phyloP scores from a whole-genome alignment of 495 filamentous ascomycete genomes.

The Talaromyces stipitatus region DNA sequence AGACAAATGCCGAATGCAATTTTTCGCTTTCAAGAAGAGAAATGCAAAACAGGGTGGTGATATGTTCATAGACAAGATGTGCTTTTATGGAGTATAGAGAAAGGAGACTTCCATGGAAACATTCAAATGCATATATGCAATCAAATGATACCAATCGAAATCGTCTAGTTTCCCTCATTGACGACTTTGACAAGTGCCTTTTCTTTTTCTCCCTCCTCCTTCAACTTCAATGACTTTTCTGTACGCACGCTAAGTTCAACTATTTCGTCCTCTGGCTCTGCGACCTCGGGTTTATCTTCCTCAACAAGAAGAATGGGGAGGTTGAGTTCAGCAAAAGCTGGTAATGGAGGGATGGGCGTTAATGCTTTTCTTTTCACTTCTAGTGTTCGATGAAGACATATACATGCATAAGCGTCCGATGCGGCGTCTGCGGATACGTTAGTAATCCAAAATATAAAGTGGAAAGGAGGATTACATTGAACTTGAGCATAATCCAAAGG shows the following conservation, averaged over 20 bases:
- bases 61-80: not conserved
- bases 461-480: conserved; percentile 43
- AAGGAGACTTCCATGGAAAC: not conserved
- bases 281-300: conserved; percentile 19
- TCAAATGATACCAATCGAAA: not conserved
- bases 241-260: not conserved
- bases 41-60: not conserved
- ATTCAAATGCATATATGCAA: not conserved
- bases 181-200: not conserved
- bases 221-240: not conserved
- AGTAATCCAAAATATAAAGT: not conserved
- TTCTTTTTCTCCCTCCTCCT: not conserved
- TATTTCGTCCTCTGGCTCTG: conserved; percentile 15
- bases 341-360: conserved; percentile 60
- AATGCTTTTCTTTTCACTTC: conserved; percentile 58
- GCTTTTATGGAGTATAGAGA: no score
- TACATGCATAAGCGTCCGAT: conserved; percentile 71
- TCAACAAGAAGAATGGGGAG: conserved; percentile 48
- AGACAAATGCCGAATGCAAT: not conserved
- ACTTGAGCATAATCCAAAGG: conserved; percentile 58
- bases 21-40: not conserved
- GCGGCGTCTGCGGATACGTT: conserved; percentile 56
- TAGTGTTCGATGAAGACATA: conserved; percentile 64
- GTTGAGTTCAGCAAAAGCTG: conserved; percentile 57
- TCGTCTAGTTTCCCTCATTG: not conserved